phyloP scores from a whole-genome alignment of 192 early-diverging fungal genomes.

The Coemansia sp. region DNA sequence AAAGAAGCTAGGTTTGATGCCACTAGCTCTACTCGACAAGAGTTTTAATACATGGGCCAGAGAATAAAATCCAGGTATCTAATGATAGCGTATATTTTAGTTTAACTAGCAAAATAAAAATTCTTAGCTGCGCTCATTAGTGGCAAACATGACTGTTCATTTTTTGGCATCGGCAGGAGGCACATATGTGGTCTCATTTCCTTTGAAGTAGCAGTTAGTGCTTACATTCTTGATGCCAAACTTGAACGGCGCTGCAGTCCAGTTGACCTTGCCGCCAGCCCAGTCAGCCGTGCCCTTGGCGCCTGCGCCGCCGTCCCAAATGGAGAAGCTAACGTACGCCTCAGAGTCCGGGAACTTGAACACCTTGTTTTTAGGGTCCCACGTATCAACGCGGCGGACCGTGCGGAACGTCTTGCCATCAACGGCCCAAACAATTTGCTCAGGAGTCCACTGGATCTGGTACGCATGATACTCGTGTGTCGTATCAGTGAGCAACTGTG shows the following conservation, averaged over 20 bases:
- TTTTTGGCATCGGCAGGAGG: slow-evolving; percentile 14
- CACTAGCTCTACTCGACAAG: too few species aligned
- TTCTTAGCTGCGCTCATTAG: background rate
- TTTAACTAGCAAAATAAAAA: background rate
- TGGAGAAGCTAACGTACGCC: slow-evolving; percentile 57
- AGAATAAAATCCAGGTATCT: too few species aligned
- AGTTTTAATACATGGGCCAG: too few species aligned
- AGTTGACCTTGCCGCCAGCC: slow-evolving; percentile 64
- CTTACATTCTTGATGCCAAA: slow-evolving; percentile 56
- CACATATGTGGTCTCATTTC: slow-evolving; percentile 55
- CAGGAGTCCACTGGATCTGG: slow-evolving; percentile 61
- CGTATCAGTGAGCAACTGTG: slow-evolving; percentile 37
- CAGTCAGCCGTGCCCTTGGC: slow-evolving; percentile 57
- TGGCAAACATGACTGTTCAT: background rate
- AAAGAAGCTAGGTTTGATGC: too few species aligned
- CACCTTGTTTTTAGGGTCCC: slow-evolving; percentile 23
- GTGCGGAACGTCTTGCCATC: slow-evolving; percentile 55
- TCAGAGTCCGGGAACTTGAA: slow-evolving; percentile 58
- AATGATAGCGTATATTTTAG: too few species aligned
- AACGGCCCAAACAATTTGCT: slow-evolving; percentile 55
- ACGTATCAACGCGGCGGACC: slow-evolving; percentile 49
- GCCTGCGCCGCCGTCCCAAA: slow-evolving; percentile 65
- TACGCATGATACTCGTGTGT: slow-evolving; percentile 54
- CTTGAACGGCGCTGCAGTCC: slow-evolving; percentile 51
- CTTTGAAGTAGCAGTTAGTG: slow-evolving; percentile 54